These are phyloP conservation scores for Arachis monticola DNA, from an alignment of 331 rosid species.

Conservation along the genomic window DNA sequence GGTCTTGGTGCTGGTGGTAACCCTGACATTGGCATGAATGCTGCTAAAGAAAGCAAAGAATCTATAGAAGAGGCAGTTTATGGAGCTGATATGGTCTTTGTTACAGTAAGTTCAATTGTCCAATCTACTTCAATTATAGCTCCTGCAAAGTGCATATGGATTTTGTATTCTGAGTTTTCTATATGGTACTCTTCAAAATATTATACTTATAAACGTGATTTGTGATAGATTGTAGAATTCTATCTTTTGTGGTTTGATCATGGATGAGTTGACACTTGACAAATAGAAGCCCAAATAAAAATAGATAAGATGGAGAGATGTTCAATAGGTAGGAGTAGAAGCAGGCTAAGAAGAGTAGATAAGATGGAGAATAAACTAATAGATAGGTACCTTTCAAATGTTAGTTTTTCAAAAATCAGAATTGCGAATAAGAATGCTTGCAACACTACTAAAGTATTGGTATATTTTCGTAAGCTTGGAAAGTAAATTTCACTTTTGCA, in stretches of 20 bases:
- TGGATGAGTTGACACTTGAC: background rate
- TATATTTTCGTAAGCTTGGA: conserved; percentile 34
- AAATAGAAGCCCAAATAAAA: no score
- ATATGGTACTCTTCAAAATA: background rate
- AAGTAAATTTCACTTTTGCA: conserved; percentile 43
- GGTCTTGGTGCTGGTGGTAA: conserved; percentile 99
- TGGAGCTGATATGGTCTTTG: conserved; percentile 98
- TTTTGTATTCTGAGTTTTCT: conserved; percentile 33
- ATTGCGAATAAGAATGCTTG: conserved; percentile 1
- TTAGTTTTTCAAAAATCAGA: conserved; percentile 1
- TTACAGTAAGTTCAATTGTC: conserved; percentile 76
- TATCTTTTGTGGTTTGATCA: no score
- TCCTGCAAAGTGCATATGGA: conserved; percentile 30
- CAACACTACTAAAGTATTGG: conserved; percentile 6
- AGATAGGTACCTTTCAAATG: background rate
- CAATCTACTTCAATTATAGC: conserved; percentile 34
- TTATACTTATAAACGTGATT: background rate
- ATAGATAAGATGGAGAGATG: no score
- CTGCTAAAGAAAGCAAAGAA: conserved; percentile 91
- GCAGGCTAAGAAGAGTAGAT: no score
- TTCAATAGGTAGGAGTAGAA: no score
- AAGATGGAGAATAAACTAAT: no score
- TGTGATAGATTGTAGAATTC: no score
- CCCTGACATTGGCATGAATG: conserved; percentile 99
- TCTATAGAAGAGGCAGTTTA: conserved; percentile 85